Conservation (phyloP, 164 flowering plant genomes). For the Vitis amurensis region DNA sequence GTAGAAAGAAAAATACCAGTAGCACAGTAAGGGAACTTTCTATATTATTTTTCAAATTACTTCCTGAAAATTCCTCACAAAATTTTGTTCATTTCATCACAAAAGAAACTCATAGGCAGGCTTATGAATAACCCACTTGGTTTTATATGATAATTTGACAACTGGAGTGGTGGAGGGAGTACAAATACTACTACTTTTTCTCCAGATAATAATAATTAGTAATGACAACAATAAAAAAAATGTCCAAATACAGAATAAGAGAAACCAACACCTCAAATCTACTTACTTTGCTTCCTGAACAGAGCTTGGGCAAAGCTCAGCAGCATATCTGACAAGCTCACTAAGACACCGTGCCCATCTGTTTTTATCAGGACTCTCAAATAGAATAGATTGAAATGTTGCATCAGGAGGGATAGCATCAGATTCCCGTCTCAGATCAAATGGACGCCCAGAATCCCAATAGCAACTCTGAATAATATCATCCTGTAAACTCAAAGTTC, state of each 20-base stretch:
- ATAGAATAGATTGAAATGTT: slow-evolving; percentile 82
- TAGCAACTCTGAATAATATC: slow-evolving; percentile 96
- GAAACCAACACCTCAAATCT: background rate
- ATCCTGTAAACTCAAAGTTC: slow-evolving; percentile 53
- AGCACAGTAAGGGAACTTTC: background rate
- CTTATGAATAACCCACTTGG: no score
- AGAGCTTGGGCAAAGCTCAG: slow-evolving; percentile 88
- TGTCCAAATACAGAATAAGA: background rate
- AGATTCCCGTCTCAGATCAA: slow-evolving; percentile 84
- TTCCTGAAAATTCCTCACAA: no score
- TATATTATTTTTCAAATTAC: no score
- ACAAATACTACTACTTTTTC: no score
- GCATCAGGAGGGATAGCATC: slow-evolving; percentile 90
- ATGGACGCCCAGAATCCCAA: slow-evolving; percentile 95
- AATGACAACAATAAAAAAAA: background rate
- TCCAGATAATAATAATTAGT: no score
- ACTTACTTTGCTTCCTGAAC: slow-evolving; percentile 94
- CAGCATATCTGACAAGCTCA: slow-evolving; percentile 92
- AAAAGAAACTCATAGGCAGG: no score
- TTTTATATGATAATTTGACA: no score
- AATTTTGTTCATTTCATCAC: no score
- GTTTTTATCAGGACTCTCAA: slow-evolving; percentile 92
- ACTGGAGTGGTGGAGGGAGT: no score
- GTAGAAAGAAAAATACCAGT: background rate
- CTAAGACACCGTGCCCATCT: slow-evolving; percentile 98